Evolutionary conservation across 306 rosid genomes (phyloP), one percentile per base, ranked within the genome.

Genomic region (Cicer chorassanicum): DNA sequence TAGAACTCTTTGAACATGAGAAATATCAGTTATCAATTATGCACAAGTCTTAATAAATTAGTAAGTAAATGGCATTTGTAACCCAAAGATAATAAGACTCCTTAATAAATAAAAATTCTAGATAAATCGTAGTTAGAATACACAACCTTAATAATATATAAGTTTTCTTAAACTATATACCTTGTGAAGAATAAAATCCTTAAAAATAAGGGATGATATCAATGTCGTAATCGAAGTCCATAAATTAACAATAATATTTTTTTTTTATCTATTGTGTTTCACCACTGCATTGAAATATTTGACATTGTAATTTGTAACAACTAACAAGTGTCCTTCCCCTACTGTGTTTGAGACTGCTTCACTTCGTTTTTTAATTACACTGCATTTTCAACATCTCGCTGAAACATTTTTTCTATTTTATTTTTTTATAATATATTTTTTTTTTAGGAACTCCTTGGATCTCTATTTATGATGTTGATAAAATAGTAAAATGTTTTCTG

Each of bases 401-500:
- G 43, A 14, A 48, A 40, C 49, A 9, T 68, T 36, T 72, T 72
- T 56, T 8, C 8, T 55, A 59, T 48, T 59, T 12, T 43, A 38
- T 70, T 48, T 46, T 46, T 11, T 24, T 54, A 60, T 36, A 16
- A 29, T 59, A 39, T 68, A 14, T 66, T 7, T 61, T 43, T 74
- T 64, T 68, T 60, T n/a, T 40, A 49, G 63, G 41, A 67, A 53
- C 29, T 62, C 67, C 63, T 73, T 42, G 42, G 63, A 75, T 40
- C 39, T 66, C 36, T 19, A 72, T 80, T 81, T 9, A 15, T 68
- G 66, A 55, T 51, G 75, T 76, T 1, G 49, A 71, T 71, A 51
- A 78, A 9, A 44, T 63, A 65, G 38, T 73, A 68, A 38, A 74
- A 68, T 80, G 78, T 69, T 75, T 83, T 62, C 79, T 85, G 80